Percentiles rank a stretch among this genome's conserved stretches.
These are phyloP conservation scores for Rutstroemia sydowiana DNA, from an alignment of 2,329 filamentous ascomycete genomes.

Conservation along the genomic window DNA sequence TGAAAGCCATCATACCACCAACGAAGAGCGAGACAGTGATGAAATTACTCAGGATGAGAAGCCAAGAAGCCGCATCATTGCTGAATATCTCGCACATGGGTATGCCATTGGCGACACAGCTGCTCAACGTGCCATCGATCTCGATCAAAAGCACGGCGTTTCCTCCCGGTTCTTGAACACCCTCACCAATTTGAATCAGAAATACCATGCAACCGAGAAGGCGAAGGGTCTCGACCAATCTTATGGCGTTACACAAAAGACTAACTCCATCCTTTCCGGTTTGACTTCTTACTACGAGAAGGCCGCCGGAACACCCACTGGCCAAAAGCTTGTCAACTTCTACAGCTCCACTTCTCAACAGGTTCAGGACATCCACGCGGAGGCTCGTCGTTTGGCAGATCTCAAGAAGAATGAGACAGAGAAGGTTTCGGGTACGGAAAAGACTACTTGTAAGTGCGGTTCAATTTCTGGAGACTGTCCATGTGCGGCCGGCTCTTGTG, in stretches of 20 bases:
- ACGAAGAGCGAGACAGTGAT: slow-evolving; percentile 51
- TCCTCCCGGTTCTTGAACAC: slow-evolving; percentile 70
- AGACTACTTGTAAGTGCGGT: slow-evolving; percentile 41
- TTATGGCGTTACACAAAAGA: slow-evolving; percentile 73
- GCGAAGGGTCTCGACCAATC: slow-evolving; percentile 77
- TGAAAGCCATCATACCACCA: slow-evolving; percentile 45
- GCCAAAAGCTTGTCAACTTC: slow-evolving; percentile 80
- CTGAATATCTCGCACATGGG: slow-evolving; percentile 93
- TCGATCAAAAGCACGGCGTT: slow-evolving; percentile 87
- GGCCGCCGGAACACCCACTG: slow-evolving; percentile 78
- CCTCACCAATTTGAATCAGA: slow-evolving; percentile 69
- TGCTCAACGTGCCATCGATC: slow-evolving; percentile 74
- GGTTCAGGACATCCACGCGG: slow-evolving; percentile 86
- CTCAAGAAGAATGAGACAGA: slow-evolving; percentile 62
- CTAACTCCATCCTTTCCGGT: slow-evolving; percentile 56
- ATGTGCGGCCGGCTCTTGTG: slow-evolving; percentile 39
- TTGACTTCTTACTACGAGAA: slow-evolving; percentile 91
- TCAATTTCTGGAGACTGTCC: slow-evolving; percentile 36
- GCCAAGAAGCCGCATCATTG: slow-evolving; percentile 84
- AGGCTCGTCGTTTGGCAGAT: slow-evolving; percentile 81
- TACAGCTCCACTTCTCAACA: slow-evolving; percentile 81
- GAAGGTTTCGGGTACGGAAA: slow-evolving; percentile 31
- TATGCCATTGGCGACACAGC: slow-evolving; percentile 67
- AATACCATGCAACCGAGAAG: slow-evolving; percentile 82
- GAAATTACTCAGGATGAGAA: slow-evolving; percentile 94